Evolutionary conservation across 2,329 filamentous ascomycete species (phyloP).

Genomic region (Helminthosporium solani): DNA sequence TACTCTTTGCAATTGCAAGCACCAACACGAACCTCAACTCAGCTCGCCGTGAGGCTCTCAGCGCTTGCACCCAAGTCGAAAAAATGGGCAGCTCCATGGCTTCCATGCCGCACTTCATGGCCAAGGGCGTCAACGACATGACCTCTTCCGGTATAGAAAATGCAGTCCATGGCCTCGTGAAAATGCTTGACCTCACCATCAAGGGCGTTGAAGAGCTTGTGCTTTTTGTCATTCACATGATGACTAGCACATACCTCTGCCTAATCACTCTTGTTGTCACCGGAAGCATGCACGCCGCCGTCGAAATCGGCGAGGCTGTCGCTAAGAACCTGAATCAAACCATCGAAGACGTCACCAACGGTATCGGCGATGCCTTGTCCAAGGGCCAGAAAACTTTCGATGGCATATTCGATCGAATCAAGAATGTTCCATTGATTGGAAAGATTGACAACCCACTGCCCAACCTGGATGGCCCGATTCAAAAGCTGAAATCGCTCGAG

Average conservation of each 20-base stretch:
- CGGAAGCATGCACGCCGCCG: conserved; percentile 71
- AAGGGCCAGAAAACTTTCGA: conserved; percentile 11
- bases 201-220: conserved; percentile 84
- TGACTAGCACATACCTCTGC: conserved; percentile 87
- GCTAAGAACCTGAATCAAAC: conserved; percentile 62
- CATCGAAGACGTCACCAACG: conserved; percentile 59
- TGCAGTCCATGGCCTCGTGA: conserved; percentile 76
- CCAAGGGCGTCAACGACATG: conserved; percentile 82
- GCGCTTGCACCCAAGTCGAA: conserved; percentile 89
- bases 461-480: conserved; percentile 65
- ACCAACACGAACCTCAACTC: conserved; percentile 73
- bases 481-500: conserved; percentile 67
- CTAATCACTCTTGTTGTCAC: conserved; percentile 81
- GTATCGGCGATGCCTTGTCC: conserved; percentile 44
- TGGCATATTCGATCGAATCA: conserved; percentile 37
- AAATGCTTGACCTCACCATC: conserved; percentile 74
- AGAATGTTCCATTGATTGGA: conserved; percentile 44
- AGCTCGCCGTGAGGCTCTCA: conserved; percentile 78
- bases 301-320: conserved; percentile 62
- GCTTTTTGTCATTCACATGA: conserved; percentile 87
- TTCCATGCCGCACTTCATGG: conserved; percentile 96
- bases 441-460: conserved; percentile 52
- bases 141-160: conserved; percentile 78
- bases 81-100: conserved; percentile 93
- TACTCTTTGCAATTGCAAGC: conserved; percentile 72